Evolutionary conservation across 495 filamentous ascomycete genomes (phyloP), one percentile per base, ranked within the genome.

Genomic region (Xylaria castorea): DNA sequence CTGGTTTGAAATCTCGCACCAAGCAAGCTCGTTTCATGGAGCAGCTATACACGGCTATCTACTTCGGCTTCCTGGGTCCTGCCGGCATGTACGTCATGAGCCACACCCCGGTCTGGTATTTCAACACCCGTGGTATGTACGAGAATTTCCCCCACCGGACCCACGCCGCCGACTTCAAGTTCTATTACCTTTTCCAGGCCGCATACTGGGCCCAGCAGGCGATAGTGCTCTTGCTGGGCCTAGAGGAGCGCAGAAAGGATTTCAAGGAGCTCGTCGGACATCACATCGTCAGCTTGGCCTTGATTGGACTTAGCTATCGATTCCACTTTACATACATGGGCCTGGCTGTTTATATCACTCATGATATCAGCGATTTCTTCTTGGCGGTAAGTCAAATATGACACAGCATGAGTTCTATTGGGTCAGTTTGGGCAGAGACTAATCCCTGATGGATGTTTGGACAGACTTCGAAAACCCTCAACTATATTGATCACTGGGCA

Each of bases 261-360:
- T 98, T 95, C 81, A 94, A 92, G 83, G 96, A 98, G 85, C 87
- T 99, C 64, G 94, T 98, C 38, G 90, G 90, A 58, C 96, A 99
- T 80, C 96, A 99, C 79, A 92, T 98, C 74, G 93, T 98, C 76
- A 97, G 94, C 14, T 80, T 99, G 68, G 85, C 91, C n/a, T 86
- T 99, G 68, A 98, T 99, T 73, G 90, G 83, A 40, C 81, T 94
- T 79, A 97, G 93, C 84, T 99, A 99, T 81, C 91, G 95, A 40
- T 99, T 97, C 86, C 97, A 99, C 81, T 99, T 99, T 81, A 96
- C 96, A 11, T 95, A 97, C 81, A 97, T 99, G 84, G 96, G 96
- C n/a, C 79, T 99, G 50, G 95, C 94, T 38, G 95, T 99, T 9
- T 99, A 97, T 80, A 94, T 98, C 72, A 98, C 96, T 27, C 94